Percentiles rank a stretch among this genome's conserved stretches.
These are phyloP conservation scores for Penicillium brasilianum DNA, from an alignment of 2,329 filamentous ascomycete species.

Conservation along the genomic window DNA sequence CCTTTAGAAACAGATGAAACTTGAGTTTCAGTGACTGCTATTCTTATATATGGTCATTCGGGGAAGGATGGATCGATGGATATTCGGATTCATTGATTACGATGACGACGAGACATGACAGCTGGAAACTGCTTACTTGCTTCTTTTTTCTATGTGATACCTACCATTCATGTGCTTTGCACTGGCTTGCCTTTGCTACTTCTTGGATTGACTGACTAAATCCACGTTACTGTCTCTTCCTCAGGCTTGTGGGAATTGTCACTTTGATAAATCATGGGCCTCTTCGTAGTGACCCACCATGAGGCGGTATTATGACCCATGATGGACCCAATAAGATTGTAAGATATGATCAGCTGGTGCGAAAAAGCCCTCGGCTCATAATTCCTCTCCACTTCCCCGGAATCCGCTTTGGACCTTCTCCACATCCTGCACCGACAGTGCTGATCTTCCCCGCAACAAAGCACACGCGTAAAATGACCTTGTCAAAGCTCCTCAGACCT, in stretches of 20 bases:
- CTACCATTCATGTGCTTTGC: slow-evolving; percentile 14
- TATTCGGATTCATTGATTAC: neutral
- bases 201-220: neutral
- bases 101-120: slow-evolving; percentile 24
- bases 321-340: neutral
- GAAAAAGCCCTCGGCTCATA: neutral
- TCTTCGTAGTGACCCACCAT: neutral
- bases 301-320: neutral
- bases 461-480: neutral
- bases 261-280: neutral
- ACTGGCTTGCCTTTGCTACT: neutral
- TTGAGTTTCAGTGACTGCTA: neutral
- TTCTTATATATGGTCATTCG: neutral
- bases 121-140: slow-evolving; percentile 10
- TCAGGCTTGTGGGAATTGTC: neutral
- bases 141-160: slow-evolving; percentile 11
- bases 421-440: slow-evolving; percentile 15
- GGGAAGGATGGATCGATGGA: neutral
- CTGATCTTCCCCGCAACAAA: slow-evolving; percentile 22
- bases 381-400: neutral
- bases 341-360: neutral
- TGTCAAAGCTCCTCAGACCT: neutral
- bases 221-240: neutral
- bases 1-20: neutral
- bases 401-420: slow-evolving; percentile 12